A percentile compares a stretch with the other conserved stretches of the same genome.
Evolutionary conservation across 306 rosid genomes (phyloP).

Genomic region (Parietaria judaica): DNA sequence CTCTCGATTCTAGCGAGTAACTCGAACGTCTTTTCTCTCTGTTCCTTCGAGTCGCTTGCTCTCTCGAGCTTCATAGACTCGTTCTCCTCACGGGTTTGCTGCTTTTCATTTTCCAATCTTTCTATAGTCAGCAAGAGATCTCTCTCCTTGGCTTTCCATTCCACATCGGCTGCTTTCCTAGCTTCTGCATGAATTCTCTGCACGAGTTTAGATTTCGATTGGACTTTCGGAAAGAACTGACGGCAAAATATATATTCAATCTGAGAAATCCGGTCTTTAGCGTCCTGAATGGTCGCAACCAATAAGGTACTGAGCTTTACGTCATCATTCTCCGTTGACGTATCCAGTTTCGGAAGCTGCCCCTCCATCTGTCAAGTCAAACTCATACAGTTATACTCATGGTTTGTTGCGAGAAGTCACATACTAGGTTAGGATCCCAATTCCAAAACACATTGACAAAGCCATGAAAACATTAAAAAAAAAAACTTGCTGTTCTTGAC

Average conservation of each 20-base stretch:
- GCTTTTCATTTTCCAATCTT: conserved; percentile 28
- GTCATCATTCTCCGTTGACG: conserved; percentile 26
- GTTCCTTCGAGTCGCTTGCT: conserved; percentile 19
- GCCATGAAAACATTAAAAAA: too few relatives aligned
- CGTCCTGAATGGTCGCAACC: conserved; percentile 82
- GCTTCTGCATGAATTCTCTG: conserved; percentile 26
- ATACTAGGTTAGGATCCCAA: too few relatives aligned
- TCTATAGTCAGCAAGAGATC: conserved; percentile 28
- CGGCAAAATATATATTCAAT: conserved; percentile 73
- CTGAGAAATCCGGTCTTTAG: conserved; percentile 65
- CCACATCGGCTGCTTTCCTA: conserved; percentile 26
- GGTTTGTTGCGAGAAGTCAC: too few relatives aligned
- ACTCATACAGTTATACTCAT: background rate
- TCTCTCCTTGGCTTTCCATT: conserved; percentile 35
- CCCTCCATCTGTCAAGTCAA: conserved; percentile 28
- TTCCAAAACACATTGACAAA: too few relatives aligned
- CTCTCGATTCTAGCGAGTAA: conserved; percentile 18
- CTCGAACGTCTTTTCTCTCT: conserved; percentile 19
- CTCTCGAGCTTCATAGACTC: conserved; percentile 31
- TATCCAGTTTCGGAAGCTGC: conserved; percentile 16
- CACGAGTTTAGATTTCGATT: conserved; percentile 34
- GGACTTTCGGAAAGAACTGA: conserved; percentile 54
- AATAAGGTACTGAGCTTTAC: conserved; percentile 61
- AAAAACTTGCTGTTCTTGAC: too few relatives aligned
- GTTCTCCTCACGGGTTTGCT: conserved; percentile 34